Evolutionary conservation across 2,329 filamentous ascomycete genomes (phyloP).

Genomic region (Aspergillus brunneoviolaceus): DNA sequence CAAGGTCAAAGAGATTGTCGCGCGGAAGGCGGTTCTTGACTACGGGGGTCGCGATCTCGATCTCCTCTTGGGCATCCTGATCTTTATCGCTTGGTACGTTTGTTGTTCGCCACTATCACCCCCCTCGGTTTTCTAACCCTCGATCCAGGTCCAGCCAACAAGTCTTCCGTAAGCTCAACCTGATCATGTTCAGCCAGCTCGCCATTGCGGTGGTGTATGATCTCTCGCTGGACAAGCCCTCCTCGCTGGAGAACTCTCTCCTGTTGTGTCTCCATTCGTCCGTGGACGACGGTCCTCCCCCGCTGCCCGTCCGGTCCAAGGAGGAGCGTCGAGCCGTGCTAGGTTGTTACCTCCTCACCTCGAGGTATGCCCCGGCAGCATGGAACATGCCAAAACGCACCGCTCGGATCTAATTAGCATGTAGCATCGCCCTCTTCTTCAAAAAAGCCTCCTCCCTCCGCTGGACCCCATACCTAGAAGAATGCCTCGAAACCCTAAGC

Average conservation of each 20-base stretch:
- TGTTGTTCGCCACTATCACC: not conserved
- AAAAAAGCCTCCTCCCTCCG: slow-evolving; percentile 52
- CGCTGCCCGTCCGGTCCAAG: slow-evolving; percentile 34
- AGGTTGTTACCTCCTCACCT: slow-evolving; percentile 48
- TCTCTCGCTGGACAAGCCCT: slow-evolving; percentile 14
- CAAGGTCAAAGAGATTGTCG: slow-evolving; percentile 46
- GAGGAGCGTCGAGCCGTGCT: slow-evolving; percentile 54
- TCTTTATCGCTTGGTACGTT: slow-evolving; percentile 45
- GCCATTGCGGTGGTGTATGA: slow-evolving; percentile 13
- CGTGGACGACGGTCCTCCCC: not conserved
- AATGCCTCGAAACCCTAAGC: slow-evolving; percentile 51
- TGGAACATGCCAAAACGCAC: too few species aligned
- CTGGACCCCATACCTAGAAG: slow-evolving; percentile 61
- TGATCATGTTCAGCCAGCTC: slow-evolving; percentile 15
- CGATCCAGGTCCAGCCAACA: slow-evolving; percentile 10
- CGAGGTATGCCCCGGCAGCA: slow-evolving; percentile 27
- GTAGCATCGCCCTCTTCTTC: slow-evolving; percentile 45
- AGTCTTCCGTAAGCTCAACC: slow-evolving; percentile 12
- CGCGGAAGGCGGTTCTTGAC: slow-evolving; percentile 49
- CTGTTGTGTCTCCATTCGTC: not conserved
- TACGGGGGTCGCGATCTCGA: slow-evolving; percentile 47
- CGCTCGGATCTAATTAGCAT: not conserved
- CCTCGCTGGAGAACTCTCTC: not conserved
- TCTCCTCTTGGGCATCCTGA: slow-evolving; percentile 53
- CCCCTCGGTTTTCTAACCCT: not conserved